Base-by-base conservation (phyloP, 768 basidiomycete genomes). In the Roridomyces roridus region DNA sequence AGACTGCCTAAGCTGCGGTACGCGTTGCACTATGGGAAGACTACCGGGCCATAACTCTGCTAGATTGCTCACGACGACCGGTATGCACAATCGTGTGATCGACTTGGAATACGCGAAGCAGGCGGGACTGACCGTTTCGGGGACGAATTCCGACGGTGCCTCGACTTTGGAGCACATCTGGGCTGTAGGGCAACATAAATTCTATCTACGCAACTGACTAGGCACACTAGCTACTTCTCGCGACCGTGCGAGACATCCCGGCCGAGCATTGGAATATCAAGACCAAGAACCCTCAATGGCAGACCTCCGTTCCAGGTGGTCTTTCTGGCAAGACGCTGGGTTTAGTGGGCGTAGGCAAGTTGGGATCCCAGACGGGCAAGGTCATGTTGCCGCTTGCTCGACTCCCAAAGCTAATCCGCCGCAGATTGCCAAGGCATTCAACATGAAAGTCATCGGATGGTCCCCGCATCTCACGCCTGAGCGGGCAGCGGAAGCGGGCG, bases 81-180 rank as follows among this genome's bases (percentile, higher is more conserved):
- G 82, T 0, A 60, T 59, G 55, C 50, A 60, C 26, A 87, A 88
- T 61, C 68, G 68, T 8, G 80, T 75, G 0, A 85, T 88, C 46
- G 82, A 86, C 63, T 57, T 76, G 18, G 70, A 49, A 8, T 69
- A 84, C 44, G 82, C 84, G 5, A 77, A 75, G 49, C 64, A 66
- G 25, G 80, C 77, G 46, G 82, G 80, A 0, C 79, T 88, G 37
- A 57, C 76, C 17, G 85, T 87, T 1, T 79, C 77, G 18, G 85
- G 85, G 2, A 85, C 85, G 0, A 68, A 66, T 1, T 55, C 67
- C 1, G 67, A 68, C 11, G 78, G 81, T 24, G 75, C 80, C 37
- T 74, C 83, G 2, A 88, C 87, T 1, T 62, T 83, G 51, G 86
- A 85, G 62, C 85, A 86, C 59, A 86, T 87, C 39, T 88, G 87